Evolutionary conservation across 495 filamentous ascomycete genomes (phyloP).

Genomic region (Hyaloscypha hepaticicola): DNA sequence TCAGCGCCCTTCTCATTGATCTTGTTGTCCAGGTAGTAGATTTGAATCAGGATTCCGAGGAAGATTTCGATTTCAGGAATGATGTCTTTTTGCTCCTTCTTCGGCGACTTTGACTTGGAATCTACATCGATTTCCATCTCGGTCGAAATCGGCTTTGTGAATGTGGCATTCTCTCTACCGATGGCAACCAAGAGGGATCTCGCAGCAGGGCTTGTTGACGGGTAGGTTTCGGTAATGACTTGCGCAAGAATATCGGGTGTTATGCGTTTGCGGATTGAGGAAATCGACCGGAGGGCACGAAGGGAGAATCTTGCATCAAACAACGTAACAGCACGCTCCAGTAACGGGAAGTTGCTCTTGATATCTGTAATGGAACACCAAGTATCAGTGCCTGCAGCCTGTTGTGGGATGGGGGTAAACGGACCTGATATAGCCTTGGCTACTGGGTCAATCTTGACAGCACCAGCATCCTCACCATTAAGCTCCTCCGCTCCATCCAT

Average conservation of each 20-base stretch:
- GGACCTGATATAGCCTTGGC: constrained; percentile 53
- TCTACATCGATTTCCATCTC: constrained; percentile 82
- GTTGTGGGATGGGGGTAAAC: constrained; percentile 14
- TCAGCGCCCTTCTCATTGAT: constrained; percentile 72
- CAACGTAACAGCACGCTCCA: constrained; percentile 87
- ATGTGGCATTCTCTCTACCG: constrained; percentile 59
- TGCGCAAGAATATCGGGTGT: constrained; percentile 76
- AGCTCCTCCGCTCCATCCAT: constrained; percentile 68
- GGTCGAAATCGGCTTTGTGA: constrained; percentile 49
- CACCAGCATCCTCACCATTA: constrained; percentile 28
- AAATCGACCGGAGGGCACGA: constrained; percentile 89
- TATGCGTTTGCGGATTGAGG: constrained; percentile 88
- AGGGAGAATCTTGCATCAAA: constrained; percentile 96
- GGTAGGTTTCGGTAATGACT: constrained; percentile 78
- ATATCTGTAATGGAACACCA: constrained; percentile 61
- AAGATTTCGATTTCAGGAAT: constrained; percentile 93
- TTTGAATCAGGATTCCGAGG: constrained; percentile 84
- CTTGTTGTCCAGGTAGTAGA: constrained; percentile 83
- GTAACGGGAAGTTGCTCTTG: constrained; percentile 84
- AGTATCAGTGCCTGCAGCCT: constrained; percentile 7
- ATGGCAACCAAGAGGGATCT: constrained; percentile 68
- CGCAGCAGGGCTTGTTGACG: constrained; percentile 61
- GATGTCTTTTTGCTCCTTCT: constrained; percentile 67
- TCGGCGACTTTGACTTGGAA: constrained; percentile 39
- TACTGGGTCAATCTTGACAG: constrained; percentile 58